phyloP scores from a whole-genome alignment of 75 land plant species.

The Chamaecyparis obtusa region DNA sequence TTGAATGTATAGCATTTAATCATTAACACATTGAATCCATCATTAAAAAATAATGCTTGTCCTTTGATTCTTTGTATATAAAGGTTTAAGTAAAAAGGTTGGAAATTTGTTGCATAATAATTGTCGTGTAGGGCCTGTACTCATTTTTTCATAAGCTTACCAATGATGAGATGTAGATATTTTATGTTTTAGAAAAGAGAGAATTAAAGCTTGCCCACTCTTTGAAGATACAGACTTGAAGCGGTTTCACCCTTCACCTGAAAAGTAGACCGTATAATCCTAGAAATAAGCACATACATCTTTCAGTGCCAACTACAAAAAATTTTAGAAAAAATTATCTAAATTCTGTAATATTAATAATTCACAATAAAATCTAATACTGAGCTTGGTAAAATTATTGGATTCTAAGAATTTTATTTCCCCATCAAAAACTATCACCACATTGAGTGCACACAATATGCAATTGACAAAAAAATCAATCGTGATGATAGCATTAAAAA shows the following conservation, averaged over 20 bases:
- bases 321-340: not conserved
- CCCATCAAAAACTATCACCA: not conserved
- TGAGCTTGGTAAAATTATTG: not conserved
- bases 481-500: not conserved
- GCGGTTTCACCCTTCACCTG: conserved; percentile 42
- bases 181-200: not conserved
- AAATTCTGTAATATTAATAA: not conserved
- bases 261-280: not conserved
- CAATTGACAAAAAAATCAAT: not conserved
- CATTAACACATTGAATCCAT: not conserved
- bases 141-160: not conserved
- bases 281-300: not conserved
- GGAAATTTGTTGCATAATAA: not conserved
- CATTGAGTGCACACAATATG: not conserved
- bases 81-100: not conserved
- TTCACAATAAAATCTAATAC: not conserved
- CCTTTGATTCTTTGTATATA: not conserved
- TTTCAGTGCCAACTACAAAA: not conserved
- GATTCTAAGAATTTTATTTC: not conserved
- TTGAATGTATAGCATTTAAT: not conserved
- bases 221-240: conserved; percentile 35
- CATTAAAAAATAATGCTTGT: not conserved
- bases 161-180: not conserved
- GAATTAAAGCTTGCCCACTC: conserved; percentile 37
- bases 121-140: not conserved